Percentiles rank a stretch among this genome's conserved stretches.
Evolutionary conservation across 164 flowering plant species (phyloP).

Genomic region (Annona squamosa): DNA sequence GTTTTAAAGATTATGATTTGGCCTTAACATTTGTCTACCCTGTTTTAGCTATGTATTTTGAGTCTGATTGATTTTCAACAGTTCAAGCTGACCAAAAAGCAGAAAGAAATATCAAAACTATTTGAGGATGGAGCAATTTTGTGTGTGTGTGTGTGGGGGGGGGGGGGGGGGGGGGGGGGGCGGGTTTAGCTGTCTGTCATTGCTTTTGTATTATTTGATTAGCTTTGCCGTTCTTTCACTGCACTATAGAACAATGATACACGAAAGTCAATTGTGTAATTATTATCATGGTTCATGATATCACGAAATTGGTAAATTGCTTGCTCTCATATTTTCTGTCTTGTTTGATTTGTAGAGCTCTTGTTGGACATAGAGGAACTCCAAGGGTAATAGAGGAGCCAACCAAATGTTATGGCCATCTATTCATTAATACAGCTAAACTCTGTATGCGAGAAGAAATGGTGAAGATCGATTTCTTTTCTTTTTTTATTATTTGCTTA

Average conservation of each 20-base stretch:
- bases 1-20: too few species aligned
- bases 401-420: constrained; percentile 53
- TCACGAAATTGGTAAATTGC: neutral
- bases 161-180: too few species aligned
- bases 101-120: too few species aligned
- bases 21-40: too few species aligned
- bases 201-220: neutral
- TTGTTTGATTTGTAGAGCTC: constrained; percentile 37
- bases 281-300: neutral
- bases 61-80: too few species aligned
- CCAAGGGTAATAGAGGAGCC: constrained; percentile 23
- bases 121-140: too few species aligned
- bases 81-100: too few species aligned
- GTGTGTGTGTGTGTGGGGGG: too few species aligned
- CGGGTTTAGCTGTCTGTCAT: too few species aligned
- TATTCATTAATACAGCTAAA: constrained; percentile 36
- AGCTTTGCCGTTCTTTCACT: neutral
- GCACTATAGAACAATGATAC: neutral
- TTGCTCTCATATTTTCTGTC: neutral
- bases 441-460: constrained; percentile 32
- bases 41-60: too few species aligned
- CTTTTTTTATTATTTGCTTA: neutral
- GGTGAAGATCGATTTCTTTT: constrained; percentile 18
- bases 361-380: constrained; percentile 36
- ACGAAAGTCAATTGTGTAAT: neutral